Base-by-base conservation (phyloP, 352 stramenopile genomes). In the Phytophthora kernoviae region DNA sequence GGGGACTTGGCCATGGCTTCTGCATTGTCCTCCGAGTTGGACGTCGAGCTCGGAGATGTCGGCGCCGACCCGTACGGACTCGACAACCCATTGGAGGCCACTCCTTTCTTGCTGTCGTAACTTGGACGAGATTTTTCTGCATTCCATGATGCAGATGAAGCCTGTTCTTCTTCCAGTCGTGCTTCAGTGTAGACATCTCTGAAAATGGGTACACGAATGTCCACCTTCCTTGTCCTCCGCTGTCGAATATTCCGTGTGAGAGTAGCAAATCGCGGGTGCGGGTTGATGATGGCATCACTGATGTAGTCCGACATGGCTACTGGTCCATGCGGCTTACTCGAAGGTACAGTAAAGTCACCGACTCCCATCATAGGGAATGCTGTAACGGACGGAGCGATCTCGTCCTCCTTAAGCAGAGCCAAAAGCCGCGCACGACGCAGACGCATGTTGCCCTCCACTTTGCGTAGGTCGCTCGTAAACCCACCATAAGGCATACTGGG, bases 171-270 rank as follows among this genome's bases (percentile, higher is more conserved):
- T 4, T 85, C 65, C 27, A 88, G 62, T 68, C 87, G 84, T 53
- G 77, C 75, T 51, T 91, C 79, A 22, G 84, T 94, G 68, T 90
- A 85, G 55, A 89, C 81, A 63, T 94, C 87, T 26, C 77, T 86
- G 63, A 93, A 96, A 24, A 96, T 68, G 33, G 87, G 87, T 22
- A 96, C 87, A 48, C 87, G 85, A 55, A 96, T 96, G 67, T 96
- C 86, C 32, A 96, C 84, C 47, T 92, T 92, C 43, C 85, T 70
- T 6, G 75, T 91, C 32, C 86, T 82, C 58, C 98, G 92, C 68
- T 98, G 89, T 54, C 98, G 91, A 73, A 99, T 99, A 82, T 99
- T 99, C 39, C 90, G 84, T 57, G 96, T 99, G 26, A 99, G 79
- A 14, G 98, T 98, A 37, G 94, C 84, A 70, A 99, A 99, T 4